Conservation (phyloP, 129 eudicot genomes). For the Apium graveolens region DNA sequence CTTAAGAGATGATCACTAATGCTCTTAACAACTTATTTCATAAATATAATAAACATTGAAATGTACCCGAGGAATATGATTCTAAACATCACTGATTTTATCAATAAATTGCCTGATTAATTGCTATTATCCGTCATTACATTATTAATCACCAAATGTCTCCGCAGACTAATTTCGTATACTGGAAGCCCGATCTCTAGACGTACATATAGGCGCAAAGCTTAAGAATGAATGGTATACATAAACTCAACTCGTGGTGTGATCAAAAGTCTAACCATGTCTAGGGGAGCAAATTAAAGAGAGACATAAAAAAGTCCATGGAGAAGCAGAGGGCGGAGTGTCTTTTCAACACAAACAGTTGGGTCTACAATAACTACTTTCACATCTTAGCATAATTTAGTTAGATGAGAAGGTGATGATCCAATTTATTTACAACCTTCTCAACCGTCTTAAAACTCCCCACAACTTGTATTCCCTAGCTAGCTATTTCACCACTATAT, state of each 20-base stretch:
- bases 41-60: too few relatives aligned
- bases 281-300: not conserved
- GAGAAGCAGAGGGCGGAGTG: not conserved
- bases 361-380: not conserved
- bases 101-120: too few relatives aligned
- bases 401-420: not conserved
- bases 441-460: not conserved
- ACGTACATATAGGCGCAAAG: not conserved
- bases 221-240: not conserved
- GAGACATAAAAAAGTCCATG: not conserved
- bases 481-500: not conserved
- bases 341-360: constrained; percentile 7
- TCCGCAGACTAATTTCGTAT: too few relatives aligned
- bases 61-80: too few relatives aligned
- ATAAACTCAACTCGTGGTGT: not conserved
- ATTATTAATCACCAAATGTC: too few relatives aligned
- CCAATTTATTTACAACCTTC: constrained; percentile 8
- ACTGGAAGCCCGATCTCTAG: too few relatives aligned
- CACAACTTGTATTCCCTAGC: not conserved
- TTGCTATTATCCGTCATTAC: too few relatives aligned
- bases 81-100: too few relatives aligned
- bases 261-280: not conserved
- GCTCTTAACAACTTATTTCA: too few relatives aligned
- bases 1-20: too few relatives aligned
- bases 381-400: not conserved